phyloP scores from a whole-genome alignment of 768 basidiomycete species.

The Serendipita sp. region DNA sequence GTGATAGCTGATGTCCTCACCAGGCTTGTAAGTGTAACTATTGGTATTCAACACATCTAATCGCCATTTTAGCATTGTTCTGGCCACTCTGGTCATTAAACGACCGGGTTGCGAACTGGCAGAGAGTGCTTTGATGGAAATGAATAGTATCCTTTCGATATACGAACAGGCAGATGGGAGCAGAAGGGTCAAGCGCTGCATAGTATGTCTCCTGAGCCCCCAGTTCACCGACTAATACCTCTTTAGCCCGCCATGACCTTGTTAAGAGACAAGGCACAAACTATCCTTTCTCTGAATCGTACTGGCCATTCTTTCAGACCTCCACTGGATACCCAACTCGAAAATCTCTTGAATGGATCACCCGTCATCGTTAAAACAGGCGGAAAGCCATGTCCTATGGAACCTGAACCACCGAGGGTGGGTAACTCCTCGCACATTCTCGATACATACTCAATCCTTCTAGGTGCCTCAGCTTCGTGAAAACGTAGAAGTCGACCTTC shows the following conservation, averaged over 20 bases:
- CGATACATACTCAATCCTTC: background rate
- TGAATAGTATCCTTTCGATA: background rate
- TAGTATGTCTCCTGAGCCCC: background rate
- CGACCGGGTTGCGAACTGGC: background rate
- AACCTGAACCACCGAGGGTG: too few relatives aligned
- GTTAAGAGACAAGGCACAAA: conserved; percentile 39
- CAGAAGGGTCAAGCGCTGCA: background rate
- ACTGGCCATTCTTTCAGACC: conserved; percentile 12
- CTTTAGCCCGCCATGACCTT: conserved; percentile 32
- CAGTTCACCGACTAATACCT: conserved; percentile 37
- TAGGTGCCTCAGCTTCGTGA: background rate
- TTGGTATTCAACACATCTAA: background rate
- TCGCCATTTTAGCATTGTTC: background rate
- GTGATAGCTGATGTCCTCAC: background rate
- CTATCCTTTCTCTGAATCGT: conserved; percentile 34
- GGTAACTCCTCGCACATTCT: background rate
- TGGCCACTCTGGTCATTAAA: background rate
- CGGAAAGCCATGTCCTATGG: background rate
- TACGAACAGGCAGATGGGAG: background rate
- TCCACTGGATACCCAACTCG: background rate
- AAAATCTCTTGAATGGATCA: background rate
- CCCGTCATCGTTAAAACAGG: background rate
- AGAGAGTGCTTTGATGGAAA: background rate
- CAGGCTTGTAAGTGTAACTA: background rate
- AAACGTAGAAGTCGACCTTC: background rate